These are phyloP conservation scores for Xerocomus spinulosus DNA, from an alignment of 768 basidiomycete species.

Conservation along the genomic window DNA sequence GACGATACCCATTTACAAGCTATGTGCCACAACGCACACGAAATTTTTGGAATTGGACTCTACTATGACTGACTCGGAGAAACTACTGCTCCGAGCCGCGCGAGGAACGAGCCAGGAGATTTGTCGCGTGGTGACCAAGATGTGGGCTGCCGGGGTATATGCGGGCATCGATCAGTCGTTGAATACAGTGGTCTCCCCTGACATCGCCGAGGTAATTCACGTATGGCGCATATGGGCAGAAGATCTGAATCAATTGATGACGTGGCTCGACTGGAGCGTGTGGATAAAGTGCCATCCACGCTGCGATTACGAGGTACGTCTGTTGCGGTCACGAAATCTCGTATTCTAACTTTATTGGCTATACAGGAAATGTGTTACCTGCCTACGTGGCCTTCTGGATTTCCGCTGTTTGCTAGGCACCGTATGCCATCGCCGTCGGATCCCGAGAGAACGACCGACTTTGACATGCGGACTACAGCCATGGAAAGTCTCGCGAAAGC, in stretches of 20 bases:
- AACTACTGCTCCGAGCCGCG: slow-evolving; percentile 18
- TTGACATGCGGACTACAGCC: neutral
- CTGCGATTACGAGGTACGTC: slow-evolving; percentile 40
- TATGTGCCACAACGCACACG: neutral
- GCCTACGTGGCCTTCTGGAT: neutral
- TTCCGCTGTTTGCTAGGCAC: neutral
- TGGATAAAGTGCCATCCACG: slow-evolving; percentile 45
- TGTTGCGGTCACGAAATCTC: neutral
- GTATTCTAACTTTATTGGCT: neutral
- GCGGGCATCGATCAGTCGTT: slow-evolving; percentile 7
- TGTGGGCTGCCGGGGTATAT: slow-evolving; percentile 30
- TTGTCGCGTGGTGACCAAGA: slow-evolving; percentile 31
- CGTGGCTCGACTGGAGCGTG: slow-evolving; percentile 47
- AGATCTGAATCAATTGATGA: slow-evolving; percentile 34
- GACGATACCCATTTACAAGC: slow-evolving; percentile 10
- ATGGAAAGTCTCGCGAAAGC: no score
- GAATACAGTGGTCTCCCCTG: neutral
- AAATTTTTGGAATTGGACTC: neutral
- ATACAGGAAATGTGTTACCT: neutral
- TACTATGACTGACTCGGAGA: slow-evolving; percentile 18
- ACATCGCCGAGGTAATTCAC: neutral
- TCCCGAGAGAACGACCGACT: neutral
- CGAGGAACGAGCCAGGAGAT: slow-evolving; percentile 38
- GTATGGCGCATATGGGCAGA: slow-evolving; percentile 30
- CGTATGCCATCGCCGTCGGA: neutral